Percentiles rank a stretch among this genome's conserved stretches.
Conservation (phyloP, 2,329 filamentous ascomycete genomes). For the Diplodia scrobiculata region DNA sequence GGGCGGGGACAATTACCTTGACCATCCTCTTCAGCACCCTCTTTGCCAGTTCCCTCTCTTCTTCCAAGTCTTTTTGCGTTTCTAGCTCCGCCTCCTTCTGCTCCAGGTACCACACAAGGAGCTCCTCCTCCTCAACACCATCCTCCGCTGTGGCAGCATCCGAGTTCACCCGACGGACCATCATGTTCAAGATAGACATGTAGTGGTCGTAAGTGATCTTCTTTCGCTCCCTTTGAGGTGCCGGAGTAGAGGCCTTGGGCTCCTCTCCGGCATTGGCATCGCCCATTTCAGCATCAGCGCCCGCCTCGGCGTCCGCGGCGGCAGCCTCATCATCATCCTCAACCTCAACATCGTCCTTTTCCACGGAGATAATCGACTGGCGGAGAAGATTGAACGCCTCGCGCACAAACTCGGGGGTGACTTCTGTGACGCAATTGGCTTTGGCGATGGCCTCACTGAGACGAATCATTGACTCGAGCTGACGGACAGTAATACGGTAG, state of each 20-base stretch:
- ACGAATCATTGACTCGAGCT: slow-evolving; percentile 93
- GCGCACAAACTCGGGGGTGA: slow-evolving; percentile 79
- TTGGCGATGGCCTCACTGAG: slow-evolving; percentile 97
- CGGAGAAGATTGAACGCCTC: slow-evolving; percentile 90
- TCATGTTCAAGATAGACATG: slow-evolving; percentile 80
- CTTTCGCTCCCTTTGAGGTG: slow-evolving; percentile 62
- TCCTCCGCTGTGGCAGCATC: slow-evolving; percentile 76
- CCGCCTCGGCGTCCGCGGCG: slow-evolving; percentile 55
- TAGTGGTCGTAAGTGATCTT: slow-evolving; percentile 97
- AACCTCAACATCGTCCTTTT: slow-evolving; percentile 95
- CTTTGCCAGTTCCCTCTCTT: slow-evolving; percentile 69
- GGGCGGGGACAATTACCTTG: slow-evolving; percentile 64
- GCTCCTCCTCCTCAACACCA: slow-evolving; percentile 78
- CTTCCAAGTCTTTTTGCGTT: slow-evolving; percentile 77
- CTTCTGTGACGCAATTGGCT: slow-evolving; percentile 91
- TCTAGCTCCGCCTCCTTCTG: slow-evolving; percentile 82
- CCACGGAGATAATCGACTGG: slow-evolving; percentile 95
- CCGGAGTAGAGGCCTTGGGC: slow-evolving; percentile 31
- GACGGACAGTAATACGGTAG: slow-evolving; percentile 95
- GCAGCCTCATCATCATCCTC: slow-evolving; percentile 74
- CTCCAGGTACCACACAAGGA: slow-evolving; percentile 89
- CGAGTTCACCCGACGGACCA: slow-evolving; percentile 80
- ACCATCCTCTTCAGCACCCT: slow-evolving; percentile 96
- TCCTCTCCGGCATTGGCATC: slow-evolving; percentile 41
- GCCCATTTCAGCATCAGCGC: slow-evolving; percentile 40